Percentiles rank a stretch among this genome's conserved stretches.
These are phyloP conservation scores for Coccomyxa subellipsoidea DNA, from an alignment of 163 green algal species.

Conservation along the genomic window DNA sequence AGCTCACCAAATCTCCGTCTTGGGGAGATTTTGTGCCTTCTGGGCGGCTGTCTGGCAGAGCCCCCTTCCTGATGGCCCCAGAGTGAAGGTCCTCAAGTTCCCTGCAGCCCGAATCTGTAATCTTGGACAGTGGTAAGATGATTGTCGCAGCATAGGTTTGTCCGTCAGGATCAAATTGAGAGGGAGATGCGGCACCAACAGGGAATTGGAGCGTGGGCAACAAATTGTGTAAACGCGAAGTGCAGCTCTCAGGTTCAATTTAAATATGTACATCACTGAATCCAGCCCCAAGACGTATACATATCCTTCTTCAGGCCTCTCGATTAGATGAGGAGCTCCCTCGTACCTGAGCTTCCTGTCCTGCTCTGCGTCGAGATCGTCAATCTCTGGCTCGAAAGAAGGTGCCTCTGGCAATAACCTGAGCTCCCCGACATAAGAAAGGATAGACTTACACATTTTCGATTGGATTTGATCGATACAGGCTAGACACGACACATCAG, in stretches of 20 bases:
- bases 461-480: too few species aligned
- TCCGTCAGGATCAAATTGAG: too few species aligned
- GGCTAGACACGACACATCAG: too few species aligned
- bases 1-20: constrained; percentile 41
- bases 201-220: too few species aligned
- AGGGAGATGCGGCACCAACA: too few species aligned
- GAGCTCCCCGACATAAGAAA: not conserved
- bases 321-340: not conserved
- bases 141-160: too few species aligned
- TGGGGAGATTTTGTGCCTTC: constrained; percentile 31
- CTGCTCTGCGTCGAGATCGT: constrained; percentile 41
- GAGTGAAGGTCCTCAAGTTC: constrained; percentile 61
- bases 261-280: too few species aligned
- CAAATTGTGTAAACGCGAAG: too few species aligned
- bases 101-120: too few species aligned
- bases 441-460: not conserved
- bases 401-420: not conserved
- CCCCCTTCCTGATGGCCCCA: constrained; percentile 57
- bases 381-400: constrained; percentile 39
- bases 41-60: constrained; percentile 30
- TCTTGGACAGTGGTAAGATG: too few species aligned
- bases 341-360: constrained; percentile 40
- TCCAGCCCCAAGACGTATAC: too few species aligned
- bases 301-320: too few species aligned
- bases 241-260: not conserved